phyloP scores from a whole-genome alignment of 225 moss, liverwort and hornwort genomes.

The Neckera pumila region DNA sequence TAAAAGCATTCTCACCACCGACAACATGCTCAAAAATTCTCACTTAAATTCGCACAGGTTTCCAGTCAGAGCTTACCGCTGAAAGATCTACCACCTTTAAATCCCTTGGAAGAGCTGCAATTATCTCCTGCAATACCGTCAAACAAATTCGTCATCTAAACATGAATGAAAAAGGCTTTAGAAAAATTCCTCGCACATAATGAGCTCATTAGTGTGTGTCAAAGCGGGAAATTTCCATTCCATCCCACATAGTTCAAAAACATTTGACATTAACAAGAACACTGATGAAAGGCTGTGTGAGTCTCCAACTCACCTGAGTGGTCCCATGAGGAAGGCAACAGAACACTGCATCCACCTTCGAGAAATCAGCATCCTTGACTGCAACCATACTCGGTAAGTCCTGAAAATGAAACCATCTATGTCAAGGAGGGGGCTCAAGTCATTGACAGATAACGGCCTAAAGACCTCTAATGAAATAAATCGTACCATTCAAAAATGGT shows the following conservation, averaged over 20 bases:
- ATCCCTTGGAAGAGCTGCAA: constrained; percentile 70
- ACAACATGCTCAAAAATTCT: neutral
- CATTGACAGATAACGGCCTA: neutral
- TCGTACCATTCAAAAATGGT: neutral
- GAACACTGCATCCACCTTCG: constrained; percentile 81
- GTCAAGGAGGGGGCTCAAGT: neutral
- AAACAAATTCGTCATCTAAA: neutral
- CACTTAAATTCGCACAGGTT: neutral
- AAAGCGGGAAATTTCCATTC: neutral
- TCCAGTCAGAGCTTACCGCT: constrained; percentile 39
- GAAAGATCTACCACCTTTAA: constrained; percentile 86
- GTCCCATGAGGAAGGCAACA: constrained; percentile 96
- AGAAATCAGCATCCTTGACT: constrained; percentile 85
- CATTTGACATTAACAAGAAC: neutral
- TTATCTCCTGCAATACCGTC: constrained; percentile 59
- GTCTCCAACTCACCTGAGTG: constrained; percentile 40
- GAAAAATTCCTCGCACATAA: neutral
- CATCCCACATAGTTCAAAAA: neutral
- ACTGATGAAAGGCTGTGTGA: neutral
- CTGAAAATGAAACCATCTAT: constrained; percentile 15
- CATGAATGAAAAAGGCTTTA: neutral
- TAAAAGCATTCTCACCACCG: neutral
- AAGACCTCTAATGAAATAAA: neutral
- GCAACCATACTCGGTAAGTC: constrained; percentile 76
- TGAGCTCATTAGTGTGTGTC: neutral